Conservation (phyloP, 257 asterid species). For the Nicotiana benthamiana region DNA sequence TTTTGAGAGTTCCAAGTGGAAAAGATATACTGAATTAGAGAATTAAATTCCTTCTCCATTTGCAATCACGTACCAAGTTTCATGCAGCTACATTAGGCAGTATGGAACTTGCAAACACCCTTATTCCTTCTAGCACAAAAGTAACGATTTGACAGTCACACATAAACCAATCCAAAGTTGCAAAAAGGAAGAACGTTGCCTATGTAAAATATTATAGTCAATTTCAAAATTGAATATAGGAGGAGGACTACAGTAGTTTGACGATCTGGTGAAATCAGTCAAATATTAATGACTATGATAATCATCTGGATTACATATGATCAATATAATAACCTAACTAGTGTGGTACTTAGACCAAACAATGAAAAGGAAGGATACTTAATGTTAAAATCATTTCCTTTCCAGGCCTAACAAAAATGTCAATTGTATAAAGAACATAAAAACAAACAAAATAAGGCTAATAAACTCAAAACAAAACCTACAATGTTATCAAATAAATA, state of each 20-base stretch:
- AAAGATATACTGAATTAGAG: background rate
- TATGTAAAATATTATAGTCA: background rate
- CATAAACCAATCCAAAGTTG: background rate
- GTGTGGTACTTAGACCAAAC: background rate
- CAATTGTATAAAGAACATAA: background rate
- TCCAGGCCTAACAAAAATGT: background rate
- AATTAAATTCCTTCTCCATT: background rate
- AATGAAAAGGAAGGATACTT: background rate
- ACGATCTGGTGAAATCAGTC: background rate
- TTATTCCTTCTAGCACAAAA: no score
- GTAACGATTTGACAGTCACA: no score
- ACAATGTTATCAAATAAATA: background rate
- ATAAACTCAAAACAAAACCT: background rate
- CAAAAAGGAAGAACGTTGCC: background rate
- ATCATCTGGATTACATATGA: background rate
- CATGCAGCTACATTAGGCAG: background rate
- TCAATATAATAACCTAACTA: background rate
- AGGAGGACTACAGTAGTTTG: background rate
- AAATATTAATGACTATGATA: background rate
- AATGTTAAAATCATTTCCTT: background rate
- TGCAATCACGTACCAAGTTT: background rate
- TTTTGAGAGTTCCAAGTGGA: background rate
- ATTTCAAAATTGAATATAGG: background rate
- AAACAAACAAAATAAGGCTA: background rate
- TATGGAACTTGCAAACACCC: no score